phyloP scores from a whole-genome alignment of 345 rosid species.

The Boechera stricta region DNA sequence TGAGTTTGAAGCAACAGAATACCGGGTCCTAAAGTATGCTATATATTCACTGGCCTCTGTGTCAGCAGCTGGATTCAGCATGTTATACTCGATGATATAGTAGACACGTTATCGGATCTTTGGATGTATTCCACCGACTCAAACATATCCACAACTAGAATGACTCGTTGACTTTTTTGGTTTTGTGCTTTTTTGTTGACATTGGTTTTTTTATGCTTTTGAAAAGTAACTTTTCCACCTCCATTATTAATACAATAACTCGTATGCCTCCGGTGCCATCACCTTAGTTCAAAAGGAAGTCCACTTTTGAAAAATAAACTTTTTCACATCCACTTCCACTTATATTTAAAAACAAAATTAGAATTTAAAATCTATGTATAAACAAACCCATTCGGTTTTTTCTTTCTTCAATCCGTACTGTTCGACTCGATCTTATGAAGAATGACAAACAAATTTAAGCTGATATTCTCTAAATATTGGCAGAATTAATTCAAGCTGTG shows the following conservation, averaged over 20 bases:
- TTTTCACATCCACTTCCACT: too few relatives aligned
- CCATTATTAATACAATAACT: too few relatives aligned
- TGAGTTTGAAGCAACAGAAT: not conserved
- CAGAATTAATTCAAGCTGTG: constrained; percentile 23
- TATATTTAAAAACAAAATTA: too few relatives aligned
- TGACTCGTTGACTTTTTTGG: not conserved
- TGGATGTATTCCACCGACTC: not conserved
- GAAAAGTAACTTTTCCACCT: too few relatives aligned
- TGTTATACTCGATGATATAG: not conserved
- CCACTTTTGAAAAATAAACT: too few relatives aligned
- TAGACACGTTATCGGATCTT: not conserved
- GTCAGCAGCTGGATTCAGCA: not conserved
- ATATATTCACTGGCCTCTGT: not conserved
- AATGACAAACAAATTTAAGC: too few relatives aligned
- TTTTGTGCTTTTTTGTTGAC: not conserved
- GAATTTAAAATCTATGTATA: too few relatives aligned
- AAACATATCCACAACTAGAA: not conserved
- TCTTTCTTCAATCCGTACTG: too few relatives aligned
- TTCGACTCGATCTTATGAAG: too few relatives aligned
- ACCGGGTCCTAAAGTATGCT: not conserved
- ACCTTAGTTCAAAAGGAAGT: too few relatives aligned
- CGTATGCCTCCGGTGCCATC: too few relatives aligned
- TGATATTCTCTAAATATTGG: not conserved
- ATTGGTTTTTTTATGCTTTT: not conserved
- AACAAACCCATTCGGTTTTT: too few relatives aligned